phyloP scores from a whole-genome alignment of 2,329 filamentous ascomycete genomes.

The Penicillium sp. region DNA sequence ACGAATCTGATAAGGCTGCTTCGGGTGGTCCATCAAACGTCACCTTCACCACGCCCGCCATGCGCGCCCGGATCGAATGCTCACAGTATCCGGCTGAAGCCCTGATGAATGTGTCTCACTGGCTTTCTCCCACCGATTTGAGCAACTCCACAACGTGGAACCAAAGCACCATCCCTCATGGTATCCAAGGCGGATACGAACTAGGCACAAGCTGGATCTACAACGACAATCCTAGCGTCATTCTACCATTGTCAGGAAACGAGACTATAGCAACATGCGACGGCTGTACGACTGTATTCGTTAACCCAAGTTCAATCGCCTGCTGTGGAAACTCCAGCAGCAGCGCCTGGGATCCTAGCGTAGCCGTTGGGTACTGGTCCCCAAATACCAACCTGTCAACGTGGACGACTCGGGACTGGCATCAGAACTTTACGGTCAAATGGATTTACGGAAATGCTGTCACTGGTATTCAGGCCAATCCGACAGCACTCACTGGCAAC shows the following conservation, averaged over 20 bases:
- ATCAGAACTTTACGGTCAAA: slow-evolving; percentile 18
- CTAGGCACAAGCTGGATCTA: slow-evolving; percentile 3
- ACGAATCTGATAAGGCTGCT: neutral
- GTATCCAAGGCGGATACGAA: slow-evolving; percentile 10
- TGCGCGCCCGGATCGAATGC: slow-evolving; percentile 19
- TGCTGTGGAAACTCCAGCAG: slow-evolving; percentile 18
- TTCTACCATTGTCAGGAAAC: neutral
- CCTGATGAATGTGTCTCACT: slow-evolving; percentile 10
- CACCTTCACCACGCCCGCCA: slow-evolving; percentile 16
- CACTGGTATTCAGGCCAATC: slow-evolving; percentile 7
- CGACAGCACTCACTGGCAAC: neutral
- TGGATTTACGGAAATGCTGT: slow-evolving; percentile 16
- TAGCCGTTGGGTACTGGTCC: slow-evolving; percentile 21
- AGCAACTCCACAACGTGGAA: slow-evolving; percentile 12
- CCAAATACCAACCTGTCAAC: slow-evolving; percentile 1
- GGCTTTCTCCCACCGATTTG: slow-evolving; percentile 7
- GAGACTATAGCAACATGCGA: slow-evolving; percentile 8
- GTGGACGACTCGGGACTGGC: slow-evolving; percentile 2
- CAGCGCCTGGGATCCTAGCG: neutral
- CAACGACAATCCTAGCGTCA: neutral
- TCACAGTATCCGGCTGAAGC: neutral
- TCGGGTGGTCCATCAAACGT: slow-evolving; percentile 6
- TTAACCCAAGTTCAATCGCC: slow-evolving; percentile 8
- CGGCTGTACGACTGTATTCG: slow-evolving; percentile 14
- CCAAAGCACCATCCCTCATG: slow-evolving; percentile 12